phyloP scores from a whole-genome alignment of 352 stramenopile species.

The Lagenidium sp. region DNA sequence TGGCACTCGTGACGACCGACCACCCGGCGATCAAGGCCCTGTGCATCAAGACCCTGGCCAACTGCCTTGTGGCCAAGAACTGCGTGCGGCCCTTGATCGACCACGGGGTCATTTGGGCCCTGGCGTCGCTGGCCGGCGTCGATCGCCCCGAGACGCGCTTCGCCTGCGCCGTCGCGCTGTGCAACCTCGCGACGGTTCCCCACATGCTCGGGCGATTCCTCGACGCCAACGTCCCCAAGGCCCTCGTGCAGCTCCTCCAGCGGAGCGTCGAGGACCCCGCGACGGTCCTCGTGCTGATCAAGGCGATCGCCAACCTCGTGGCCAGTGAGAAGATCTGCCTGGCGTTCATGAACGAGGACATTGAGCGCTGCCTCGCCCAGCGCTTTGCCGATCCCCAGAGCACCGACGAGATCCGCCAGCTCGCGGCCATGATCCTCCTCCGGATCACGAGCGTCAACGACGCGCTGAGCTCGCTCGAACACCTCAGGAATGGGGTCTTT shows the following conservation, averaged over 20 bases:
- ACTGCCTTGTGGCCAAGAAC: conserved; percentile 60
- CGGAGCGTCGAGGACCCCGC: conserved; percentile 16
- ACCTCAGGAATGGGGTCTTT: conserved; percentile 47
- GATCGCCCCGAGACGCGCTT: conserved; percentile 41
- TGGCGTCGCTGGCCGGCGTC: conserved; percentile 54
- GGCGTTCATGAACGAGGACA: conserved; percentile 59
- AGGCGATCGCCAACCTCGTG: conserved; percentile 70
- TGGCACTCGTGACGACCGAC: conserved; percentile 62
- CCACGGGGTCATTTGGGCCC: conserved; percentile 68
- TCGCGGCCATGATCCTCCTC: conserved; percentile 62
- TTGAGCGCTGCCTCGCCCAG: conserved; percentile 48
- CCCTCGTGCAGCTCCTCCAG: conserved; percentile 52
- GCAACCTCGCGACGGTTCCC: conserved; percentile 52
- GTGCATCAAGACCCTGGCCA: conserved; percentile 66
- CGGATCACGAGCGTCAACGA: conserved; percentile 66
- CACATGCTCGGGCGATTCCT: conserved; percentile 58
- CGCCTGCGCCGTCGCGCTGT: conserved; percentile 63
- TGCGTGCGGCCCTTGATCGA: conserved; percentile 59
- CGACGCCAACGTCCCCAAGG: conserved; percentile 50
- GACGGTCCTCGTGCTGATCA: conserved; percentile 49
- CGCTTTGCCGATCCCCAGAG: conserved; percentile 39
- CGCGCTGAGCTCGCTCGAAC: conserved; percentile 52
- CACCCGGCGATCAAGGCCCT: conserved; percentile 50
- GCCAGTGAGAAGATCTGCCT: conserved; percentile 70
- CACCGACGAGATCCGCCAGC: conserved; percentile 42